Conservation (phyloP, 2,329 filamentous ascomycete genomes). For the Diplodia sapinea region DNA sequence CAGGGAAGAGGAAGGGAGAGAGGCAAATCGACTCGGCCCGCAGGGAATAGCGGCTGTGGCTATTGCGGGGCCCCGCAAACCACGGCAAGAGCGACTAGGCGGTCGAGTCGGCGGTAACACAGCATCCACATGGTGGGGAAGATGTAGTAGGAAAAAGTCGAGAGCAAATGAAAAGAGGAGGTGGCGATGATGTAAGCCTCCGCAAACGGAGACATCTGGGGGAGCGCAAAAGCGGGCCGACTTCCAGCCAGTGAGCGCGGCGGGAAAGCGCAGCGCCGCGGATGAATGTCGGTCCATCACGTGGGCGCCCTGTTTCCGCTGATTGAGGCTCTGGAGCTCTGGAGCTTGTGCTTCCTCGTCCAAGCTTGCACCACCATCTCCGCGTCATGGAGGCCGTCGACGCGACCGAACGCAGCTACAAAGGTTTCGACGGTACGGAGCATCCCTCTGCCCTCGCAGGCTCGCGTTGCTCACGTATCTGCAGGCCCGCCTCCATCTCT, state of each 20-base stretch:
- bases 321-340: not conserved
- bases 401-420: conserved; percentile 57
- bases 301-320: not conserved
- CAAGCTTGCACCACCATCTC: conserved; percentile 18
- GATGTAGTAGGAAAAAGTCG: not conserved
- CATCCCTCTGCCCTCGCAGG: conserved; percentile 27
- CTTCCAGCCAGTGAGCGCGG: not conserved
- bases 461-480: conserved; percentile 1
- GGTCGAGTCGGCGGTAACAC: not conserved
- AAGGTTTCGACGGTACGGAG: conserved; percentile 43
- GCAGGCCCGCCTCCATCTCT: conserved; percentile 74
- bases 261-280: not conserved
- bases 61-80: not conserved
- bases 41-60: not conserved
- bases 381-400: conserved; percentile 68
- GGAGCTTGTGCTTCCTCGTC: not conserved
- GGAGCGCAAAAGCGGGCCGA: not conserved
- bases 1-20: not conserved
- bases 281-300: not conserved
- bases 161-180: not conserved
- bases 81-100: not conserved
- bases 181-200: not conserved
- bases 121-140: conserved; percentile 5
- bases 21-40: not conserved
- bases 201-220: conserved; percentile 10